Evolutionary conservation across 2,329 filamentous ascomycete genomes (phyloP).

Genomic region (Talaromyces sp.): DNA sequence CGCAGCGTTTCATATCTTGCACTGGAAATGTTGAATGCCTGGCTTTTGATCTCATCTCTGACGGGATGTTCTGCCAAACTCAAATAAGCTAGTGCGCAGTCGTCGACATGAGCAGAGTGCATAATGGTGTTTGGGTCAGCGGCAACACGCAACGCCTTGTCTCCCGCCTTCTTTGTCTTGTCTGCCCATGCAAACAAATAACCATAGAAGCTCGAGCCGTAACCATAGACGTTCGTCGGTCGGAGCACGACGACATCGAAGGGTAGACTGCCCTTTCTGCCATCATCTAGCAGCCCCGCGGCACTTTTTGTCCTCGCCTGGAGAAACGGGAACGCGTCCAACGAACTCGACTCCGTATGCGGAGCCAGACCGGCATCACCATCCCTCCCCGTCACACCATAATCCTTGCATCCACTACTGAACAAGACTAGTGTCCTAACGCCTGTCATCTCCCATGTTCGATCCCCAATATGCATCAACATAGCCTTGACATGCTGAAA

Average conservation of each 20-base stretch:
- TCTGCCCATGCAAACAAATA: constrained; percentile 12
- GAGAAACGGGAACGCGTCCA: constrained; percentile 9
- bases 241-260: constrained; percentile 15
- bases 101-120: constrained; percentile 14
- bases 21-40: constrained; percentile 17
- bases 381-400: constrained; percentile 13
- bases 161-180: not conserved
- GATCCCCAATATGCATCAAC: constrained; percentile 9
- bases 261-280: not conserved
- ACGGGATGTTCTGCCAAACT: constrained; percentile 5
- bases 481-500: constrained; percentile 10
- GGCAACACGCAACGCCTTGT: not conserved
- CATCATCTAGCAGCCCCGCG: not conserved
- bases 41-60: constrained; percentile 10
- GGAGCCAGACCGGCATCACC: constrained; percentile 7
- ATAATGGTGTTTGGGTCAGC: constrained; percentile 14
- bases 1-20: constrained; percentile 10
- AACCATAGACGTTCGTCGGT: constrained; percentile 17
- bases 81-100: constrained; percentile 14
- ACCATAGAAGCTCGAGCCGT: constrained; percentile 16
- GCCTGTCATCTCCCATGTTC: not conserved
- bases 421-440: constrained; percentile 11
- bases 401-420: constrained; percentile 17
- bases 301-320: constrained; percentile 6
- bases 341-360: constrained; percentile 13